Evolutionary conservation across 257 asterid genomes (phyloP).

Genomic region (Leonotis leonurus): DNA sequence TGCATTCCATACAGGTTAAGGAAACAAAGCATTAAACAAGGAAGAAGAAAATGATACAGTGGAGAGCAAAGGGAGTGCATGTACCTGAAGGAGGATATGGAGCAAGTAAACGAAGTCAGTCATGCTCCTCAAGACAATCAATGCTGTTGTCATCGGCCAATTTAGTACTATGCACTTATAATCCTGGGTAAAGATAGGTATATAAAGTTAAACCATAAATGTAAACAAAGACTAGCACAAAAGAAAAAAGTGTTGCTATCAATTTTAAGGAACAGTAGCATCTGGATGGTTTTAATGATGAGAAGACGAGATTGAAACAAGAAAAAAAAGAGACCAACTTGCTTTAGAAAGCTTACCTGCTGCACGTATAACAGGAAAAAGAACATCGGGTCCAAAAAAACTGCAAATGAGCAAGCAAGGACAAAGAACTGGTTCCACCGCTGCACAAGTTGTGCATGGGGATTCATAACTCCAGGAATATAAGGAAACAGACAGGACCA

Average conservation of each 20-base stretch:
- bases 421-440: constrained; percentile 77
- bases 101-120: constrained; percentile 66
- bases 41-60: too few species aligned
- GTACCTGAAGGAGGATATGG: constrained; percentile 88
- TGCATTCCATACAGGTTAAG: background rate
- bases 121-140: constrained; percentile 59
- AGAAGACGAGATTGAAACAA: too few species aligned
- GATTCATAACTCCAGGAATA: constrained; percentile 75
- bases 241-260: too few species aligned
- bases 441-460: constrained; percentile 58
- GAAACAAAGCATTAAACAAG: too few species aligned
- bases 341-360: constrained; percentile 50
- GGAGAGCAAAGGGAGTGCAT: background rate
- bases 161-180: constrained; percentile 57
- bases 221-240: too few species aligned
- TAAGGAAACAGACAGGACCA: constrained; percentile 30
- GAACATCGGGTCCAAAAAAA: constrained; percentile 77
- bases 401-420: constrained; percentile 61
- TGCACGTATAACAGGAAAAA: constrained; percentile 53
- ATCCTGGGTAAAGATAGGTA: constrained; percentile 35
- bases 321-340: too few species aligned
- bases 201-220: too few species aligned
- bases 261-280: too few species aligned
- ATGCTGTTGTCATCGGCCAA: constrained; percentile 49
- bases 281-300: too few species aligned